Evolutionary conservation across 176 grass and related monocot species (phyloP).

Genomic region (Carex kokanica): DNA sequence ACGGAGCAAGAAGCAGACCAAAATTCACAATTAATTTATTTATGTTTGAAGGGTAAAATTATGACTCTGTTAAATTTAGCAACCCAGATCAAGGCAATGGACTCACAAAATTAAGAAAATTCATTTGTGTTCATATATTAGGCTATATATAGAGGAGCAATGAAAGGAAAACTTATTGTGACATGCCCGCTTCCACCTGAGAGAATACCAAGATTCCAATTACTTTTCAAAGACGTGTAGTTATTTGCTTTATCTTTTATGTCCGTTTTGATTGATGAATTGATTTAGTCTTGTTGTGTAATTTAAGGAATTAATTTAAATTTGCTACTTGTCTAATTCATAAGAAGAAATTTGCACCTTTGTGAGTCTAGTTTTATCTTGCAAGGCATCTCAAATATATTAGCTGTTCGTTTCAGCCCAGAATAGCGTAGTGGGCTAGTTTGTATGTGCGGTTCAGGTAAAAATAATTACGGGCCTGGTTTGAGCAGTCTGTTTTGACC

Average conservation of each 20-base stretch:
- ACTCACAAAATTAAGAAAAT: neutral
- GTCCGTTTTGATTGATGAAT: neutral
- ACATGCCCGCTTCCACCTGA: slow-evolving; percentile 75
- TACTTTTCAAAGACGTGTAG: slow-evolving; percentile 89
- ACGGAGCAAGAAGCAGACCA: neutral
- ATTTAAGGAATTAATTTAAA: neutral
- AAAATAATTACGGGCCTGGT: neutral
- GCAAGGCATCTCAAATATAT: neutral
- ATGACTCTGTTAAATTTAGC: neutral
- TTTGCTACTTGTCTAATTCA: neutral
- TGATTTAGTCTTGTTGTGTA: neutral
- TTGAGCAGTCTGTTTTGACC: neutral
- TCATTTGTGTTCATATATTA: neutral
- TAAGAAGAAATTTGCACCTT: neutral
- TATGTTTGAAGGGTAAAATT: neutral
- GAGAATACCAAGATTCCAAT: slow-evolving; percentile 67
- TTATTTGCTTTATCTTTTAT: neutral
- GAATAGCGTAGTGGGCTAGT: neutral
- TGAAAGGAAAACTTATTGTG: slow-evolving; percentile 92
- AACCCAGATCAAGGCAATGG: neutral
- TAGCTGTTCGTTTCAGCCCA: neutral
- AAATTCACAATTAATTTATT: neutral
- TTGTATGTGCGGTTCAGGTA: neutral
- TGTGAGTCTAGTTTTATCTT: neutral
- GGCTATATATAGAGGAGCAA: slow-evolving; percentile 80